Evolutionary conservation across 2,329 filamentous ascomycete genomes (phyloP).

Genomic region (Aspergillus nomiae): DNA sequence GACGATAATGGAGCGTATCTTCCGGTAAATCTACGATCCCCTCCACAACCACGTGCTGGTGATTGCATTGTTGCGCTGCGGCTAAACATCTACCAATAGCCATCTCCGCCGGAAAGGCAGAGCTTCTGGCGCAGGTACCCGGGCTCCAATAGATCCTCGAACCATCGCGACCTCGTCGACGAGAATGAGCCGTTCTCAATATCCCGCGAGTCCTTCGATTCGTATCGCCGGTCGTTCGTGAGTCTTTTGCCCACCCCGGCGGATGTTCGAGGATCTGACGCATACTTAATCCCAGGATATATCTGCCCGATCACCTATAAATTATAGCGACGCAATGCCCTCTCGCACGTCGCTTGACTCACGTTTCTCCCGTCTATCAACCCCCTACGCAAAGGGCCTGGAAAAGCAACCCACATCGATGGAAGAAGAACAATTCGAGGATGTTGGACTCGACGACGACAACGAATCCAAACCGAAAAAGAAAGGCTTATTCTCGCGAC

Average conservation of each 20-base stretch:
- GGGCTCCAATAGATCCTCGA: constrained; percentile 52
- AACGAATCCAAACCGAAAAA: constrained; percentile 64
- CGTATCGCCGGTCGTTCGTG: constrained; percentile 94
- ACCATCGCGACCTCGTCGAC: constrained; percentile 66
- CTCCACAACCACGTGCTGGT: constrained; percentile 1
- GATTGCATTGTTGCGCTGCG: not conserved
- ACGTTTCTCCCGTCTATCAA: constrained; percentile 63
- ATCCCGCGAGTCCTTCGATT: constrained; percentile 94
- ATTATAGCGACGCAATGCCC: constrained; percentile 58
- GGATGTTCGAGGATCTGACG: constrained; percentile 10
- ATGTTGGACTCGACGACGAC: constrained; percentile 83
- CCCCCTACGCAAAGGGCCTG: constrained; percentile 59
- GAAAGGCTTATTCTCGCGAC: constrained; percentile 74
- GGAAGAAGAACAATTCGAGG: constrained; percentile 81
- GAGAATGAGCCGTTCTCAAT: constrained; percentile 95
- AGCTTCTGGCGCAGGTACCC: constrained; percentile 68
- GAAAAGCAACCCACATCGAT: constrained; percentile 59
- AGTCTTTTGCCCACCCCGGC: constrained; percentile 36
- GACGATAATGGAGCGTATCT: constrained; percentile 95
- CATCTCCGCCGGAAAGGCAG: constrained; percentile 86
- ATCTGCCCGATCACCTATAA: constrained; percentile 78
- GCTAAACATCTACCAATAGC: constrained; percentile 51
- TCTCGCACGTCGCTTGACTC: constrained; percentile 82
- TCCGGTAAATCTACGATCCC: constrained; percentile 60
- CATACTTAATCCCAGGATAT: constrained; percentile 67